A percentile compares a stretch with the other conserved stretches of the same genome.
These are phyloP conservation scores for Xylaria venustula DNA, from an alignment of 495 filamentous ascomycete species.

Conservation along the genomic window DNA sequence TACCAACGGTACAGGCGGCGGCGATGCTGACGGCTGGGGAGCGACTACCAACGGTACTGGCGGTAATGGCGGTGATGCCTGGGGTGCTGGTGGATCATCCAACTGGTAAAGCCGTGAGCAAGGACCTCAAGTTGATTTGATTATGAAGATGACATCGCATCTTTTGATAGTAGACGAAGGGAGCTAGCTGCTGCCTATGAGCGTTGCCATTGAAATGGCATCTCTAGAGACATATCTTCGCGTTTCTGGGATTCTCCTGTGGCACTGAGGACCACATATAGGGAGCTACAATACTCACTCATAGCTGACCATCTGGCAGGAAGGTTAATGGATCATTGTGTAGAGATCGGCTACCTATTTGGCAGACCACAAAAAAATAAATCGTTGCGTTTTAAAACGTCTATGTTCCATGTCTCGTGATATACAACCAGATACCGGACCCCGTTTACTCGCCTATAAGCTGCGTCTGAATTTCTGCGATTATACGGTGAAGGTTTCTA, in stretches of 20 bases:
- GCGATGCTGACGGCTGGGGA: constrained; percentile 7
- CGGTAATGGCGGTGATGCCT: not conserved
- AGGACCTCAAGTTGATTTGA: not conserved
- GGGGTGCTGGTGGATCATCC: not conserved
- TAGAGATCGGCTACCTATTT: not conserved
- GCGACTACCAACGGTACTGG: not conserved
- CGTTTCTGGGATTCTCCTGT: not conserved
- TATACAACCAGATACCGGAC: no score
- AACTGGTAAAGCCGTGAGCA: not conserved
- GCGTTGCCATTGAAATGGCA: not conserved
- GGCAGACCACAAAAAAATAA: not conserved
- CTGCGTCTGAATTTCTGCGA: no score
- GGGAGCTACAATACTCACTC: not conserved
- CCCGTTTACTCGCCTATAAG: no score
- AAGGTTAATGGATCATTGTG: not conserved
- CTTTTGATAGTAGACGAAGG: not conserved
- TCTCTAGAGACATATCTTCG: not conserved
- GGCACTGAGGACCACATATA: not conserved
- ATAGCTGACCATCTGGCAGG: not conserved
- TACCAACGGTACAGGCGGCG: constrained; percentile 6
- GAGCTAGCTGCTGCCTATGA: not conserved
- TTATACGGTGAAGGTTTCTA: no score
- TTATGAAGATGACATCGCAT: not conserved
- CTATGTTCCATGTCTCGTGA: no score
- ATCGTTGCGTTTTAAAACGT: not conserved